Conservation (phyloP, 768 basidiomycete genomes). For the Agaricus blazei region DNA sequence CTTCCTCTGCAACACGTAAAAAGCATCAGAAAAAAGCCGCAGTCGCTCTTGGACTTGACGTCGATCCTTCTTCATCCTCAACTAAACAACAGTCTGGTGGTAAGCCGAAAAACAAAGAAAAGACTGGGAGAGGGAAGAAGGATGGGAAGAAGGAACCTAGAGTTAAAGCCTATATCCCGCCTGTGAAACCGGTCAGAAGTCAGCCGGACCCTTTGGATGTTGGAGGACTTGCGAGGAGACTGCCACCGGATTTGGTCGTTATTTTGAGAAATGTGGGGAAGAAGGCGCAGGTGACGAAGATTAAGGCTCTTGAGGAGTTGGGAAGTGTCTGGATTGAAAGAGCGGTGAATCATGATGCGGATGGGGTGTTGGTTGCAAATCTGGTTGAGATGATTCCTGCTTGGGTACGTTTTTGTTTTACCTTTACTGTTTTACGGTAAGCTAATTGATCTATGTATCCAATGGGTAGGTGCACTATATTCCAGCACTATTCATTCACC, state of each 20-base stretch:
- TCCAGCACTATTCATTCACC: conserved; percentile 76
- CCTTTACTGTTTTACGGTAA: neutral
- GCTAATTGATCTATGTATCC: conserved; percentile 3
- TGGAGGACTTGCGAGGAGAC: conserved; percentile 63
- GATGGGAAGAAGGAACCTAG: conserved; percentile 68
- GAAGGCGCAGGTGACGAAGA: conserved; percentile 84
- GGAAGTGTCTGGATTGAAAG: conserved; percentile 61
- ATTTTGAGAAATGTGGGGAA: conserved; percentile 79
- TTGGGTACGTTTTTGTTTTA: conserved; percentile 62
- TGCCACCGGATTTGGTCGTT: conserved; percentile 81
- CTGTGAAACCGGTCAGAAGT: conserved; percentile 68
- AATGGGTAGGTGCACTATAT: conserved; percentile 72
- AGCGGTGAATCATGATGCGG: conserved; percentile 29
- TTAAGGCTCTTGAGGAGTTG: conserved; percentile 83
- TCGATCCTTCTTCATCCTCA: conserved; percentile 15
- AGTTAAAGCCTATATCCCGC: conserved; percentile 84
- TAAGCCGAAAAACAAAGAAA: conserved; percentile 28
- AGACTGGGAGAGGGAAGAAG: conserved; percentile 42
- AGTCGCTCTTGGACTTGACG: conserved; percentile 29
- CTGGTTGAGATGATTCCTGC: conserved; percentile 72
- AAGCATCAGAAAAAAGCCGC: conserved; percentile 90
- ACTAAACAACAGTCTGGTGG: neutral
- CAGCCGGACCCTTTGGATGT: conserved; percentile 86
- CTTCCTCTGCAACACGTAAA: conserved; percentile 82
- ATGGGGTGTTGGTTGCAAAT: conserved; percentile 31